Evolutionary conservation across 495 filamentous ascomycete species (phyloP), one percentile per base, ranked within the genome.

Genomic region (Daldinia caldariorum): DNA sequence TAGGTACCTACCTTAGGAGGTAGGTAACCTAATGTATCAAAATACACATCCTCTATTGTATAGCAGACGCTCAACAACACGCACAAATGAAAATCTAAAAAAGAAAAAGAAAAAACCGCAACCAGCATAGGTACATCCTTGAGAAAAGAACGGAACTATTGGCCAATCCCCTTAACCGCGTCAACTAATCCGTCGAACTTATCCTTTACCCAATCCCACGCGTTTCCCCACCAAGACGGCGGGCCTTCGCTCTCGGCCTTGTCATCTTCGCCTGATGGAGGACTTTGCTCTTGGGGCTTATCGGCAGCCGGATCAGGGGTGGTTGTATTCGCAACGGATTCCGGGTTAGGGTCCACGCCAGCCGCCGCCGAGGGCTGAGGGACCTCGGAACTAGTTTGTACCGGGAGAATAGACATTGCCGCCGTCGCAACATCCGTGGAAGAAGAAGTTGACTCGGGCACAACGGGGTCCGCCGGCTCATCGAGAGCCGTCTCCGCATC

Each of bases 121-220:
- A 58, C 16, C 5, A 26, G 1, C 26, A 26, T 5, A 13, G 14
- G 12, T 58, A 31, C 9, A 13, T 9, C 37, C 12, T 32, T 10
- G 8, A 35, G 53, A 56, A 56, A n/a, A 10, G 31, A 34, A 8
- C 53, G 22, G 1, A 47, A 47, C 43, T 47, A 47, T 9, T 62
- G 51, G 22, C 54, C 54, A 32, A 60, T 43, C 32, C 78, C 76
- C 3, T 71, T 75, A 6, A 84, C 69, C 39, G 80, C 75, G 5
- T 77, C 78, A 69, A 83, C 78, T 49, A 82, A 70, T 16, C 79
- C 71, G 45, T 79, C 71, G 1, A 86, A 69, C 70, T 84, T 81
- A 12, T 79, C 80, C 14, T 78, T 81, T 31, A 85, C 74, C 85
- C 85, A 87, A 31, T 83, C 75, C 83, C 81, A 84, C 0, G 72